A percentile compares a stretch with the other conserved stretches of the same genome.
Conservation (phyloP, 2,329 filamentous ascomycete genomes). For the Anthostomella pinea region DNA sequence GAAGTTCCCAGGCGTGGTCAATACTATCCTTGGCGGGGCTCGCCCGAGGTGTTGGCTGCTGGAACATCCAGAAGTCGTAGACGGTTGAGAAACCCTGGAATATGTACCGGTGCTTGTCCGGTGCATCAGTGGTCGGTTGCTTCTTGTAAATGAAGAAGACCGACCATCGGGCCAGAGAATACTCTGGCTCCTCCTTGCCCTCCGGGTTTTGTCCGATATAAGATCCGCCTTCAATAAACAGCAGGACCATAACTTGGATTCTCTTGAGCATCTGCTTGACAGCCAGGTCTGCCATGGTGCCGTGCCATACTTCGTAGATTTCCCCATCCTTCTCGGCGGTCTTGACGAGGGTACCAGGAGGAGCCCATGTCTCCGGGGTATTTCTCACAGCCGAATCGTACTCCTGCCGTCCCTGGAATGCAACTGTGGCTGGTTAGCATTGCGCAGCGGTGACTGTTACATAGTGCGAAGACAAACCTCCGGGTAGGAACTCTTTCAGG, state of each 20-base stretch:
- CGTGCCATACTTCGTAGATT: conserved; percentile 81
- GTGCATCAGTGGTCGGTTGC: conserved; percentile 39
- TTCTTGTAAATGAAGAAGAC: conserved; percentile 84
- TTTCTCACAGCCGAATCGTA: conserved; percentile 59
- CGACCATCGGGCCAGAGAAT: conserved; percentile 78
- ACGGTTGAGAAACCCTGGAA: conserved; percentile 89
- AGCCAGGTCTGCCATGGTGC: conserved; percentile 65
- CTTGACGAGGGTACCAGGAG: conserved; percentile 71
- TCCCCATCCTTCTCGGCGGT: conserved; percentile 59
- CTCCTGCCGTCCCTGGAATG: conserved; percentile 60
- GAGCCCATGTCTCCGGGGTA: conserved; percentile 52
- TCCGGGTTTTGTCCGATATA: conserved; percentile 55
- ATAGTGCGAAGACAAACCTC: conserved; percentile 48
- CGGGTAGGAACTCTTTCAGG: conserved; percentile 64
- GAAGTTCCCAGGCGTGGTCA: conserved; percentile 42
- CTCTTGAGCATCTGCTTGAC: conserved; percentile 73
- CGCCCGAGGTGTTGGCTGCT: conserved; percentile 43
- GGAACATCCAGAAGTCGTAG: conserved; percentile 77
- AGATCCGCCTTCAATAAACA: conserved; percentile 93
- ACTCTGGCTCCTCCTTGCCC: conserved; percentile 63
- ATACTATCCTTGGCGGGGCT: conserved; percentile 31
- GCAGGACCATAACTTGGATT: conserved; percentile 76
- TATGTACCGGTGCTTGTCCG: conserved; percentile 61
- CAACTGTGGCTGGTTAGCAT: conserved; percentile 49
- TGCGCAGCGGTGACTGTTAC: too few species aligned